Conservation (phyloP, 225 moss, liverwort and hornwort species). For the Physcomitrellopsis africana region DNA sequence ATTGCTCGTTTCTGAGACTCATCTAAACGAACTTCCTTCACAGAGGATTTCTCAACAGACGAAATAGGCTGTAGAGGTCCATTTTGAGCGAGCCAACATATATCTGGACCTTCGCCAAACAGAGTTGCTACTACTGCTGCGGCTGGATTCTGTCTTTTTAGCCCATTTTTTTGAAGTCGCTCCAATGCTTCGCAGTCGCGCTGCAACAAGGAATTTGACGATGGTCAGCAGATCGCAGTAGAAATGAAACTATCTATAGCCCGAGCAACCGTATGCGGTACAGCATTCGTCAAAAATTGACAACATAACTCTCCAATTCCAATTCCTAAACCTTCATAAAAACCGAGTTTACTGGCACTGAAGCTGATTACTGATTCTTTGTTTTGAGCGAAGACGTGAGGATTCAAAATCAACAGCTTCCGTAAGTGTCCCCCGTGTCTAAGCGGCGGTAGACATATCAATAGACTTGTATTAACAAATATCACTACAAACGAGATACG, state of each 20-base stretch:
- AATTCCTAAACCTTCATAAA: no score
- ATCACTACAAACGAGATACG: background rate
- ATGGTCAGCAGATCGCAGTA: background rate
- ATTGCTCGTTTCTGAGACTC: constrained; percentile 78
- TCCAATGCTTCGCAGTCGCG: constrained; percentile 97
- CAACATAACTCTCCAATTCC: background rate
- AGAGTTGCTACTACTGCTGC: constrained; percentile 67
- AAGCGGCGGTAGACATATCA: constrained; percentile 6
- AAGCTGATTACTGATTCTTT: constrained; percentile 1
- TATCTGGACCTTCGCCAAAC: constrained; percentile 74
- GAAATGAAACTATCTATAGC: background rate
- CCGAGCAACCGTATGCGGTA: background rate
- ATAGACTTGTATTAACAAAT: background rate
- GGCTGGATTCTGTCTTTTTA: constrained; percentile 70
- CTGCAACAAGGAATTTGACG: constrained; percentile 40
- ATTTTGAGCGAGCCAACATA: constrained; percentile 74
- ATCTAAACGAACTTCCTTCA: constrained; percentile 55
- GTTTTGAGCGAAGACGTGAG: background rate
- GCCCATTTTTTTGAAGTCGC: constrained; percentile 81
- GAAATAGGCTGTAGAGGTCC: constrained; percentile 54
- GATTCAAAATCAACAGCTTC: background rate
- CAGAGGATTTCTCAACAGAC: constrained; percentile 33
- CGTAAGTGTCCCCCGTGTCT: background rate
- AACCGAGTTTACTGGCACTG: no score
- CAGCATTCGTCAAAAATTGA: background rate